A percentile compares a stretch with the other conserved stretches of the same genome.
Evolutionary conservation across 2,329 filamentous ascomycete genomes (phyloP).

Genomic region (Septoria petroselini): DNA sequence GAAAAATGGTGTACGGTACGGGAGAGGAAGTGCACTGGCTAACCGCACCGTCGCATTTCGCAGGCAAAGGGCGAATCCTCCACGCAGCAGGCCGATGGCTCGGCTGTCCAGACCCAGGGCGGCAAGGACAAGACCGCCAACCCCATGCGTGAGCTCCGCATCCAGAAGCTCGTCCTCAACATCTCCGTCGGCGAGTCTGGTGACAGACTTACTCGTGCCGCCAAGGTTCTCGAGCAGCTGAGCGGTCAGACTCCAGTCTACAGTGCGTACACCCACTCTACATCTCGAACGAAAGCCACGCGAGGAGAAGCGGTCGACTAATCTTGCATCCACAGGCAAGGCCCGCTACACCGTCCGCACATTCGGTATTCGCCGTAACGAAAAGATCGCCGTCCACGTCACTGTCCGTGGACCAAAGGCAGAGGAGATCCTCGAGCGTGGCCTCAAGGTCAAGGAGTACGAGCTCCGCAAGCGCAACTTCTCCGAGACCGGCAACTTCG

Average conservation of each 20-base stretch:
- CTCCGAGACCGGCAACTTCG: slow-evolving; percentile 99
- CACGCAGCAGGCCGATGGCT: slow-evolving; percentile 35
- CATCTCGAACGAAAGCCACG: background rate
- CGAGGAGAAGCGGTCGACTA: slow-evolving; percentile 6
- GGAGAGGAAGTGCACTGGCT: slow-evolving; percentile 18
- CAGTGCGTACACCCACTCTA: slow-evolving; percentile 66
- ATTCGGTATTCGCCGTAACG: slow-evolving; percentile 99
- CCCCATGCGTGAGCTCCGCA: slow-evolving; percentile 99
- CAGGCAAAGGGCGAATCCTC: slow-evolving; percentile 34
- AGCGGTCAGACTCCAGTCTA: slow-evolving; percentile 99
- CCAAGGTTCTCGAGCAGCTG: slow-evolving; percentile 99
- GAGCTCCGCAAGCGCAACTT: slow-evolving; percentile 99
- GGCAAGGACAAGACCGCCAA: slow-evolving; percentile 74
- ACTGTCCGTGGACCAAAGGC: slow-evolving; percentile 99
- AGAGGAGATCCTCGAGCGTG: slow-evolving; percentile 99
- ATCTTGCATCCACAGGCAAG: slow-evolving; percentile 65
- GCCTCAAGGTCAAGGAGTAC: slow-evolving; percentile 99
- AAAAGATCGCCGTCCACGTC: slow-evolving; percentile 99
- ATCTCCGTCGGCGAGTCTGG: slow-evolving; percentile 99
- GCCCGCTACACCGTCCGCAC: slow-evolving; percentile 99
- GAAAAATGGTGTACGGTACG: slow-evolving; percentile 17
- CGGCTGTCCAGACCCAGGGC: slow-evolving; percentile 28
- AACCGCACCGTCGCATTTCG: slow-evolving; percentile 11
- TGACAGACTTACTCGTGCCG: slow-evolving; percentile 99
- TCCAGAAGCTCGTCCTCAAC: slow-evolving; percentile 99